Evolutionary conservation across 257 asterid species (phyloP), one percentile per base, ranked within the genome.

Genomic region (Solanum stenotomum): DNA sequence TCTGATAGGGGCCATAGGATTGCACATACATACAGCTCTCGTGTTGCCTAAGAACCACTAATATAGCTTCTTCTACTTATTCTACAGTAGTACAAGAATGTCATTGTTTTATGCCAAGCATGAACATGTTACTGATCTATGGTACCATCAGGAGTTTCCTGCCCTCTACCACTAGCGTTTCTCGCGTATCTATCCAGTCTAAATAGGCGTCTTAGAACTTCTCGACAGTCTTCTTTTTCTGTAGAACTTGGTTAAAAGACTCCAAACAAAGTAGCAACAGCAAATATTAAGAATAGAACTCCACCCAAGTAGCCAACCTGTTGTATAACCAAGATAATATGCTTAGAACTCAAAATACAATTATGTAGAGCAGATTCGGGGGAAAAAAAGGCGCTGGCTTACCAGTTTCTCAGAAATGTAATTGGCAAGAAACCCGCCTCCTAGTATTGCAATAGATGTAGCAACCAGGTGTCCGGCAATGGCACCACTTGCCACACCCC

Each of bases 401-500:
- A 97, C 99, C 98, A 96, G 92, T 91, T 97, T 97, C 83, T 97
- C 99, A 11, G 99, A 97, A 81, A 97, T 96, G 94, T 95, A 94
- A 33, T 91, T 94, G 76, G 99, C 94, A n/a, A 97, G 98, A 87
- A 97, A 92, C 10, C 98, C 98, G 56, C 99, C 99, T 70, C 99
- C 99, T 5, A 97, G 90, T 88, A 97, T 93, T 11, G 99, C 99
- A 29, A 97, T 88, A 27, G 93, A 87, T 49, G 99, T 97, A 5
- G 99, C 99, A 13, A 95, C 85, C 44, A 97, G 89, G 90, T 97
- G 99, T 27, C 99, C 99, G 1, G 87, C 89, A 49, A 97, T 93
- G 90, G 99, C 99, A 87, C 99, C 99, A 89, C 98, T 90, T 44
- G 99, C 99, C 38, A 97, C 99, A 27, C 99, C 99, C 99, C 96